A percentile compares a stretch with the other conserved stretches of the same genome.
Evolutionary conservation across 805 yeast species (phyloP).

Genomic region (Metschnikowia rubicola): DNA sequence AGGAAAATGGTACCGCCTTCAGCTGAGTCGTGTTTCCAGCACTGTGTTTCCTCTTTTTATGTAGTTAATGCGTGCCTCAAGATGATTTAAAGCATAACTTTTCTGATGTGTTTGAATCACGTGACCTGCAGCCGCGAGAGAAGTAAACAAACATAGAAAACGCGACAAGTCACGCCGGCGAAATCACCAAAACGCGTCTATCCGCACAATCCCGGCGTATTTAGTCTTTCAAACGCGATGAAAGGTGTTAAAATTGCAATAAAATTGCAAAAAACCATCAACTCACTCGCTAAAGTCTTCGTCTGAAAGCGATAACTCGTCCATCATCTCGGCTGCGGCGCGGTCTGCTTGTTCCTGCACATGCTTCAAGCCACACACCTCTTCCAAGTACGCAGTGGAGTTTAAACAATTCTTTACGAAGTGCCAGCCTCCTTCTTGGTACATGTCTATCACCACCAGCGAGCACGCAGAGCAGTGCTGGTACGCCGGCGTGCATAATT

Average conservation of each 20-base stretch:
- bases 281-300: no score
- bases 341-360: constrained; percentile 71
- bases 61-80: no score
- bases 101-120: neutral
- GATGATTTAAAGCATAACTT: no score
- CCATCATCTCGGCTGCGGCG: constrained; percentile 32
- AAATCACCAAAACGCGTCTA: no score
- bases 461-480: constrained; percentile 88
- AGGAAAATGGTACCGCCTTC: no score
- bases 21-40: no score
- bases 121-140: neutral
- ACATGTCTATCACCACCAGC: constrained; percentile 49
- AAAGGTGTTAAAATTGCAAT: no score
- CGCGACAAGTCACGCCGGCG: no score
- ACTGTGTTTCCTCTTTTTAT: no score
- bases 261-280: no score
- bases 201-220: no score
- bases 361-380: constrained; percentile 70
- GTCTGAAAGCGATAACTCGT: constrained; percentile 16
- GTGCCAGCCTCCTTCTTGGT: constrained; percentile 63
- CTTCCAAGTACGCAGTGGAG: constrained; percentile 65
- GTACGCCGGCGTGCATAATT: constrained; percentile 70
- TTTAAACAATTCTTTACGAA: constrained; percentile 72
- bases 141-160: constrained; percentile 1
- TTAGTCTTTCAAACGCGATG: no score